Conservation (phyloP, 306 rosid species). For the Cicer yamashitae region DNA sequence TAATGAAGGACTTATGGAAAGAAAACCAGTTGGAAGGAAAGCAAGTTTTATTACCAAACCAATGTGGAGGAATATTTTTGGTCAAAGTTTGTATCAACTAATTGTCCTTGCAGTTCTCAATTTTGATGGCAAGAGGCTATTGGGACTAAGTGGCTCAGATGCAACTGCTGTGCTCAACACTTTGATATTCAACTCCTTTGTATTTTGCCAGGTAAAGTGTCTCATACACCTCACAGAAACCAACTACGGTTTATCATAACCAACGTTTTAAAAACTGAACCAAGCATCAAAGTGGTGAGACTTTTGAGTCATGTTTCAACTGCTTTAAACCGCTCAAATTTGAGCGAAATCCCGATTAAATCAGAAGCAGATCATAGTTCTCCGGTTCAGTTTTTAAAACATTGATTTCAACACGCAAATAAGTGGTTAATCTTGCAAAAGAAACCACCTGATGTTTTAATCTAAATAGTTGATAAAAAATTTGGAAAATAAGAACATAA, state of each 20-base stretch:
- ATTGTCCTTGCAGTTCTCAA: conserved; percentile 70
- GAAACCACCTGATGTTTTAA: conserved; percentile 19
- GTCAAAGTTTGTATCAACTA: conserved; percentile 88
- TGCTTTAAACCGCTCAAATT: not conserved
- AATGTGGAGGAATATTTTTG: conserved; percentile 94
- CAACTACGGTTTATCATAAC: not conserved
- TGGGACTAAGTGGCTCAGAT: conserved; percentile 70
- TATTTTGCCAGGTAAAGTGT: conserved; percentile 83
- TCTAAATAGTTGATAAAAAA: conserved; percentile 1
- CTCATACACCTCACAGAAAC: not conserved
- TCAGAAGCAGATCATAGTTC: not conserved
- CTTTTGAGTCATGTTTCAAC: not conserved
- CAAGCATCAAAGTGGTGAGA: not conserved
- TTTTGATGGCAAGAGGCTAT: conserved; percentile 72
- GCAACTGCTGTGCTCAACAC: conserved; percentile 73
- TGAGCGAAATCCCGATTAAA: not conserved
- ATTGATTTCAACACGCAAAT: not conserved
- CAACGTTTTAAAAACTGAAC: not conserved
- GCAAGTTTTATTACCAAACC: conserved; percentile 74
- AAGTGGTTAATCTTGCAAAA: not conserved
- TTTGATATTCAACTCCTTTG: conserved; percentile 87
- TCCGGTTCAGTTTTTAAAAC: not conserved
- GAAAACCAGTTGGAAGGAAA: conserved; percentile 74
- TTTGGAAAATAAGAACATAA: not conserved
- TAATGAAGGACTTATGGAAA: conserved; percentile 74